A percentile compares a stretch with the other conserved stretches of the same genome.
Conservation (phyloP, 2,329 filamentous ascomycete species). For the Fusarium ramigenum region DNA sequence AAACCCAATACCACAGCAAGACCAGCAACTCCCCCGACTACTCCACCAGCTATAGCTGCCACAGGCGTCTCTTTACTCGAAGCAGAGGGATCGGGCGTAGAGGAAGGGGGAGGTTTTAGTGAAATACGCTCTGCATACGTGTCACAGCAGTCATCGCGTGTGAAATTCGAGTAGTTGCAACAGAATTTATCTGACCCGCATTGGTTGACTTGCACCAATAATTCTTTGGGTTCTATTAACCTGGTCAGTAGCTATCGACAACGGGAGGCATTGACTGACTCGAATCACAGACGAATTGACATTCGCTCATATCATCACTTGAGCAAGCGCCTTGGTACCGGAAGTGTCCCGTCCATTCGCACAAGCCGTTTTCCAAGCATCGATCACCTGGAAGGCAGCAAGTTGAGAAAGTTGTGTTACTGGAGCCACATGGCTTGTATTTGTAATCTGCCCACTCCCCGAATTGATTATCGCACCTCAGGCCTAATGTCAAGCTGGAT, state of each 20-base stretch:
- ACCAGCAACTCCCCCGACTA: not conserved
- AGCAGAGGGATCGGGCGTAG: fast-evolving
- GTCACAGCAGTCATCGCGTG: fast-evolving
- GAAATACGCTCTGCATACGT: not conserved
- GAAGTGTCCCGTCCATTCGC: not conserved
- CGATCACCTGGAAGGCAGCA: not conserved
- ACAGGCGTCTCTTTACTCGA: fast-evolving
- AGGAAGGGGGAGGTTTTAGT: not conserved
- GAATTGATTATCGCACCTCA: not conserved
- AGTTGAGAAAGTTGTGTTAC: not conserved
- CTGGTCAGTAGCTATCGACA: fast-evolving
- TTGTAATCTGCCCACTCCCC: not conserved
- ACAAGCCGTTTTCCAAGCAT: not conserved
- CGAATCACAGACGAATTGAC: not conserved
- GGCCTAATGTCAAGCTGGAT: not conserved
- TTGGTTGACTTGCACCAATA: not conserved
- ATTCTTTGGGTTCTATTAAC: fast-evolving
- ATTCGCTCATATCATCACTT: not conserved
- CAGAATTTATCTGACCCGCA: not conserved
- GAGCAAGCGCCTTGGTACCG: not conserved
- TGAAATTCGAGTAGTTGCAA: fast-evolving
- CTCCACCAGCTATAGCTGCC: not conserved
- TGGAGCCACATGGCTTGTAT: not conserved
- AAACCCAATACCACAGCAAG: fast-evolving
- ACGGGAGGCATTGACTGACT: not conserved